Percentiles rank a stretch among this genome's conserved stretches.
phyloP scores from a whole-genome alignment of 208 protist species.

The Trypanosoma melophagium region DNA sequence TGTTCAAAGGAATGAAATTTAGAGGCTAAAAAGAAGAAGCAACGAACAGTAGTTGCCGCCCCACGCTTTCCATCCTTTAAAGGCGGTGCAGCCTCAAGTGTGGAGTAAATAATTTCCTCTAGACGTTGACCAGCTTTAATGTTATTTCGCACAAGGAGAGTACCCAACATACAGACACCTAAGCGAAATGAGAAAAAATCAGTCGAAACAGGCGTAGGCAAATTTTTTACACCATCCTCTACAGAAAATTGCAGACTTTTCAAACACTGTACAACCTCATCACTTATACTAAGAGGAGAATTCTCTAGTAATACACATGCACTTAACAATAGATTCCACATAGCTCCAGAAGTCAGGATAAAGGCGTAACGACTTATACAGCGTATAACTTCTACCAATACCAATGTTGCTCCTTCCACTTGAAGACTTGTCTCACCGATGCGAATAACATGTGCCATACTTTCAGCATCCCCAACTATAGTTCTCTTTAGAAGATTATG shows the following conservation, averaged over 20 bases:
- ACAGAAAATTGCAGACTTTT: slow-evolving; percentile 1
- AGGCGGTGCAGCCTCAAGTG: neutral
- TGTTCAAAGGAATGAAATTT: neutral
- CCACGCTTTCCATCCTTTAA: neutral
- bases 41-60: neutral
- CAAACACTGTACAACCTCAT: slow-evolving; percentile 12
- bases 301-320: slow-evolving; percentile 43
- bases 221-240: neutral
- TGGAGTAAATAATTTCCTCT: slow-evolving; percentile 10
- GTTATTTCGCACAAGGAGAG: slow-evolving; percentile 7
- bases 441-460: slow-evolving; percentile 20
- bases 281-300: slow-evolving; percentile 24
- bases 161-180: slow-evolving; percentile 2
- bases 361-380: slow-evolving; percentile 32
- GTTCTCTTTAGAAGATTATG: slow-evolving; percentile 17
- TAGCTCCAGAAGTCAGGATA: slow-evolving; percentile 10
- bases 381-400: slow-evolving; percentile 44
- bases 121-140: neutral
- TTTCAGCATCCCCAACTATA: slow-evolving; percentile 7
- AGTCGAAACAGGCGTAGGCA: neutral
- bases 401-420: slow-evolving; percentile 22
- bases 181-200: slow-evolving; percentile 18
- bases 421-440: slow-evolving; percentile 23
- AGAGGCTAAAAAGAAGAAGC: slow-evolving; percentile 9
- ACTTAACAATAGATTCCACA: slow-evolving; percentile 32